Evolutionary conservation across 306 rosid genomes (phyloP).

Genomic region (Cucurbita argyrosperma): DNA sequence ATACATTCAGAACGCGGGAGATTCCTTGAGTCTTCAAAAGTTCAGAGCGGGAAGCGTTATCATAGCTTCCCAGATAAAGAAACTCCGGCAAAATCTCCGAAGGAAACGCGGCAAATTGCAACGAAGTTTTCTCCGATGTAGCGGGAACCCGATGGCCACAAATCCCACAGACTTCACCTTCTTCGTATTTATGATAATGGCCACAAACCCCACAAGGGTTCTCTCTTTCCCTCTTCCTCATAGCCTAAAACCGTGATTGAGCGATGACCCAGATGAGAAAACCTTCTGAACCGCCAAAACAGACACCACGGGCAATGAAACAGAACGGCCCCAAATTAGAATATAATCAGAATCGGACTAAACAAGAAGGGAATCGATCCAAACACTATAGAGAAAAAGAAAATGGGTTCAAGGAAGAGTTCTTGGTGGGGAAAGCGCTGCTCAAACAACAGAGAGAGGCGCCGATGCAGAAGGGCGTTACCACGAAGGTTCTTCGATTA

Average conservation of each 20-base stretch:
- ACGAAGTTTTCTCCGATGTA: conserved; percentile 47
- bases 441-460: neutral
- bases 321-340: neutral
- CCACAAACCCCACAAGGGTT: conserved; percentile 97
- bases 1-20: conserved; percentile 80
- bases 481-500: conserved; percentile 10
- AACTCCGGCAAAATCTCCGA: conserved; percentile 83
- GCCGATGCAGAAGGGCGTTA: conserved; percentile 8
- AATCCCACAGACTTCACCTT: conserved; percentile 93
- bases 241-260: conserved; percentile 12
- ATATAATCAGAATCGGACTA: neutral
- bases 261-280: conserved; percentile 27
- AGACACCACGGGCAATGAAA: neutral
- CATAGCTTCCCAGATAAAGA: conserved; percentile 87
- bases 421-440: neutral
- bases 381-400: neutral
- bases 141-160: conserved; percentile 88
- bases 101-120: conserved; percentile 82
- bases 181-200: conserved; percentile 93
- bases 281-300: conserved; percentile 4
- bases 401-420: neutral
- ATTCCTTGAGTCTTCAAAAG: conserved; percentile 96
- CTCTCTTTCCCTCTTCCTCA: conserved; percentile 99
- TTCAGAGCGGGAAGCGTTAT: conserved; percentile 93
- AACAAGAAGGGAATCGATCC: neutral